A percentile compares a stretch with the other conserved stretches of the same genome.
phyloP scores from a whole-genome alignment of 2,329 filamentous ascomycete species.

The Cadophora sp. region DNA sequence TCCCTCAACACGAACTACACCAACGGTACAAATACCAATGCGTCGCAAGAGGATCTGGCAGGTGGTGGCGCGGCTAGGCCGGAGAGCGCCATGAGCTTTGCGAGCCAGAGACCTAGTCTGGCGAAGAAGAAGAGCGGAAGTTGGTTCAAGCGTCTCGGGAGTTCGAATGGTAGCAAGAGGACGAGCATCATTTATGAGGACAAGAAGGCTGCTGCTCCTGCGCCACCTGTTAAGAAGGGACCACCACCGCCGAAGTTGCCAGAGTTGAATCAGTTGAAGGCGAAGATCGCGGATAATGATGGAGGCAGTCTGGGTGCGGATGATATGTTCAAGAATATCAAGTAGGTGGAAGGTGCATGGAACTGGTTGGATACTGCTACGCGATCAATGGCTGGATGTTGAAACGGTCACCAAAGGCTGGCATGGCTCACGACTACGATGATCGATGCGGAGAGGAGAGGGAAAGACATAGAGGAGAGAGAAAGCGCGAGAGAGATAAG shows the following conservation, averaged over 20 bases:
- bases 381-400: constrained; percentile 34
- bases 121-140: constrained; percentile 40
- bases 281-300: constrained; percentile 40
- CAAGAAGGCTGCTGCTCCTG: constrained; percentile 24
- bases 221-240: constrained; percentile 27
- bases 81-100: constrained; percentile 40
- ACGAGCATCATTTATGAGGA: constrained; percentile 40
- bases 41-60: constrained; percentile 40
- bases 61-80: constrained; percentile 33
- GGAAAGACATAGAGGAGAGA: constrained; percentile 6
- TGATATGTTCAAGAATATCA: constrained; percentile 47
- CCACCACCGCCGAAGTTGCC: constrained; percentile 45
- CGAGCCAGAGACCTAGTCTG: constrained; percentile 32
- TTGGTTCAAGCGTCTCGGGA: constrained; percentile 43
- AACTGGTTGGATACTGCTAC: constrained; percentile 34
- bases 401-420: constrained; percentile 33
- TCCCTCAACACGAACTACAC: constrained; percentile 45
- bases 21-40: constrained; percentile 35
- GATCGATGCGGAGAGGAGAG: constrained; percentile 19
- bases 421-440: constrained; percentile 34
- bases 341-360: constrained; percentile 31
- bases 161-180: constrained; percentile 32
- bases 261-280: constrained; percentile 43
- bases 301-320: constrained; percentile 42
- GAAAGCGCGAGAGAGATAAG: constrained; percentile 16